Conservation (phyloP, 164 flowering plant species). For the Malania oleifera region DNA sequence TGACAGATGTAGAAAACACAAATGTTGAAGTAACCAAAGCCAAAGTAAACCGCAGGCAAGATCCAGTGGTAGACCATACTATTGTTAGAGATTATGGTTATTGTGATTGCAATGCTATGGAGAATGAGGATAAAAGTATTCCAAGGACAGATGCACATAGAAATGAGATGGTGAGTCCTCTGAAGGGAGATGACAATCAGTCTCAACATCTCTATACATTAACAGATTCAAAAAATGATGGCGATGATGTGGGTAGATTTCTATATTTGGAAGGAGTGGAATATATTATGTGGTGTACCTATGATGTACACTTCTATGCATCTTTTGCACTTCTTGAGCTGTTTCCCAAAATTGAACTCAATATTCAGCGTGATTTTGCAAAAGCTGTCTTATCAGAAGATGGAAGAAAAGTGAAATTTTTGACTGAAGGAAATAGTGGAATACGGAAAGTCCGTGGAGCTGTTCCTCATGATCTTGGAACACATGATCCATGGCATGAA, state of each 20-base stretch:
- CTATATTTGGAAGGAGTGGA: conserved; percentile 89
- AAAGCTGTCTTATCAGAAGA: conserved; percentile 85
- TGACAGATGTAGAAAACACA: conserved; percentile 15
- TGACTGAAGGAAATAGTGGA: conserved; percentile 79
- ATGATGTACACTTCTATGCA: conserved; percentile 95
- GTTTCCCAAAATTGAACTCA: conserved; percentile 84
- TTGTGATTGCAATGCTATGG: conserved; percentile 15
- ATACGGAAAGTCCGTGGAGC: conserved; percentile 87
- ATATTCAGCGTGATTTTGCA: conserved; percentile 87
- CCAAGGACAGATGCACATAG: conserved; percentile 7
- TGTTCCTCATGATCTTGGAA: conserved; percentile 90
- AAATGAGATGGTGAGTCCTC: conserved; percentile 12
- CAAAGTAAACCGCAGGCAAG: conserved; percentile 20
- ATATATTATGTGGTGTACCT: conserved; percentile 92
- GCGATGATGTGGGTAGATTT: conserved; percentile 81
- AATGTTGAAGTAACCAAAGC: conserved; percentile 24
- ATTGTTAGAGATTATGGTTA: conserved; percentile 11
- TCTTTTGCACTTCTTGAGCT: conserved; percentile 81
- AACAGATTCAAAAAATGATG: conserved; percentile 21
- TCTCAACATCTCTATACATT: not conserved
- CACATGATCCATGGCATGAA: conserved; percentile 91
- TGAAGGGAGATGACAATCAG: conserved; percentile 6
- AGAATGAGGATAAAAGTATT: conserved; percentile 20
- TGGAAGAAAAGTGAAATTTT: conserved; percentile 74
- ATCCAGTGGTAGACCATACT: conserved; percentile 21